A percentile compares a stretch with the other conserved stretches of the same genome.
Conservation (phyloP, 257 asterid genomes). For the Solanum pennellii region DNA sequence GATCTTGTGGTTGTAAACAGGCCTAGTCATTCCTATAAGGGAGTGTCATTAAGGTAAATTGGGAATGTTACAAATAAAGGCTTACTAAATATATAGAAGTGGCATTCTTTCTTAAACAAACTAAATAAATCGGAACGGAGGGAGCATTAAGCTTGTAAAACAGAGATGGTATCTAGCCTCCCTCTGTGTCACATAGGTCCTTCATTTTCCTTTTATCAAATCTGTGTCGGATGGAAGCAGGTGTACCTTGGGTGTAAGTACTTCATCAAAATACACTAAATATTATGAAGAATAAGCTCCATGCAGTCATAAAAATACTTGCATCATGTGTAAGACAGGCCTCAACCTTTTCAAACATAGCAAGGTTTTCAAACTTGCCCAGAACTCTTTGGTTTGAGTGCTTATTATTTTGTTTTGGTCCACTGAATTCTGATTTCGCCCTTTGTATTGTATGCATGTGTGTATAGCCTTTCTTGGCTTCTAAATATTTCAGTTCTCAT, state of each 20-base stretch:
- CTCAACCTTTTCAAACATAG: neutral
- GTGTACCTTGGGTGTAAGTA: neutral
- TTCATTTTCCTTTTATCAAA: neutral
- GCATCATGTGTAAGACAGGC: neutral
- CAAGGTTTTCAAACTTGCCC: neutral
- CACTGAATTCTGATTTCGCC: neutral
- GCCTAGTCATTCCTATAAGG: neutral
- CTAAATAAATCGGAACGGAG: neutral
- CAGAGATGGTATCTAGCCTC: neutral
- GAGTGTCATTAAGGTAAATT: neutral
- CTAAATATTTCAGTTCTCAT: neutral
- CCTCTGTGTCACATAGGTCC: neutral
- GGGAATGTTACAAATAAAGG: neutral
- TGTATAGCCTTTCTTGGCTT: neutral
- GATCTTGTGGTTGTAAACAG: neutral
- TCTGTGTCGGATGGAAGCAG: neutral
- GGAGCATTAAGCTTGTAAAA: neutral
- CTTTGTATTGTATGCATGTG: neutral
- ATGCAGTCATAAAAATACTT: neutral
- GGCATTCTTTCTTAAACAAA: neutral
- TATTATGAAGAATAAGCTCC: neutral
- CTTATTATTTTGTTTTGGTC: neutral
- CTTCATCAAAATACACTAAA: neutral
- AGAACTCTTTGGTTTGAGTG: neutral
- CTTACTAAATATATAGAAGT: neutral